A percentile compares a stretch with the other conserved stretches of the same genome.
Evolutionary conservation across 2,329 filamentous ascomycete genomes (phyloP).

Genomic region (Phyllachora maydis): DNA sequence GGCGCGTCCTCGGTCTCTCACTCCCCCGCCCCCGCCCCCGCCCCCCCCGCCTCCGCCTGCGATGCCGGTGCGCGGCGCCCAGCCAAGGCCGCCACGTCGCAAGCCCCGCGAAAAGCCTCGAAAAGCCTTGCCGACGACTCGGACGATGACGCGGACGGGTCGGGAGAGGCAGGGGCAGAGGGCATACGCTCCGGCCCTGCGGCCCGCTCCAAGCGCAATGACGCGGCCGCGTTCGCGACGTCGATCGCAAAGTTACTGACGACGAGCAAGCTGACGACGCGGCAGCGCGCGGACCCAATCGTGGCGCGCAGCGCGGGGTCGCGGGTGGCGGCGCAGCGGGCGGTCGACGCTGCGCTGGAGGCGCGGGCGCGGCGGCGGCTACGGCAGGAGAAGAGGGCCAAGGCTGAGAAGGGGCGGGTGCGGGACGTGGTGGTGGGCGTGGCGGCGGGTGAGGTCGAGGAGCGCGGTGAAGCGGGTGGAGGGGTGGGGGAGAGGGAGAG

Average conservation of each 20-base stretch:
- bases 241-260: constrained; percentile 85
- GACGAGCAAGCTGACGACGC: constrained; percentile 67
- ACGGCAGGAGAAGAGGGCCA: constrained; percentile 58
- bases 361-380: constrained; percentile 61
- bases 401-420: constrained; percentile 70
- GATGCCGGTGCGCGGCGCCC: constrained; percentile 15
- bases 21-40: too few species aligned
- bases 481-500: constrained; percentile 53
- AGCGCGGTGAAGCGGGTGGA: constrained; percentile 23
- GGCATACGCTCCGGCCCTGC: constrained; percentile 16
- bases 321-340: constrained; percentile 47
- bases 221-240: constrained; percentile 76
- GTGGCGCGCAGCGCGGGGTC: constrained; percentile 64
- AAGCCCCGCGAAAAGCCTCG: constrained; percentile 7
- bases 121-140: constrained; percentile 11
- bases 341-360: constrained; percentile 61
- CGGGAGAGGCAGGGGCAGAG: constrained; percentile 12
- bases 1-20: constrained; percentile 12
- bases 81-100: constrained; percentile 5
- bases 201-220: constrained; percentile 55
- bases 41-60: constrained; percentile 13
- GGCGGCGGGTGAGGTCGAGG: constrained; percentile 17
- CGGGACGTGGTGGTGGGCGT: constrained; percentile 58
- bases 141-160: constrained; percentile 9
- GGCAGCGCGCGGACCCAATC: constrained; percentile 77